Percentiles rank a stretch among this genome's conserved stretches.
Evolutionary conservation across 2,329 filamentous ascomycete species (phyloP).

Genomic region (Paecilomyces variotii): DNA sequence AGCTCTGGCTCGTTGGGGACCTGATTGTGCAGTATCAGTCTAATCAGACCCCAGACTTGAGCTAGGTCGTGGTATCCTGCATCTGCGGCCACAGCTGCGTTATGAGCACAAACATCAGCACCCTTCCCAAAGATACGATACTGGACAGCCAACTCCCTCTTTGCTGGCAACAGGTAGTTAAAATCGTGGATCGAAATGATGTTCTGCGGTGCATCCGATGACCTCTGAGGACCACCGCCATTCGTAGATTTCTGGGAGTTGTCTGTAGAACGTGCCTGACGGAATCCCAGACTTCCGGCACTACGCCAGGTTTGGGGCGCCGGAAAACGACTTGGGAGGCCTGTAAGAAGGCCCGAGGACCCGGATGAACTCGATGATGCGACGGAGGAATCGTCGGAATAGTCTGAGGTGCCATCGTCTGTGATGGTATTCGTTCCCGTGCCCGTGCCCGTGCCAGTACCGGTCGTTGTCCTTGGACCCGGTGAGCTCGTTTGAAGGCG

Average conservation of each 20-base stretch:
- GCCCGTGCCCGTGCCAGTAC: constrained; percentile 35
- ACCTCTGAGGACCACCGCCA: constrained; percentile 46
- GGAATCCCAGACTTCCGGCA: constrained; percentile 44
- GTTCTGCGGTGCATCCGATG: constrained; percentile 50
- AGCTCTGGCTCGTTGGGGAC: constrained; percentile 60
- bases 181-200: constrained; percentile 67
- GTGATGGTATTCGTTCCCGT: constrained; percentile 30
- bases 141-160: constrained; percentile 63
- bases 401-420: constrained; percentile 38
- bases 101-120: constrained; percentile 73
- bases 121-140: constrained; percentile 81
- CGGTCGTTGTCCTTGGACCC: constrained; percentile 37
- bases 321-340: constrained; percentile 41
- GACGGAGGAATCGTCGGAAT: constrained; percentile 48
- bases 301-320: constrained; percentile 47
- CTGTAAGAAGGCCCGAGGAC: constrained; percentile 36
- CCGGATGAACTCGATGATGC: constrained; percentile 50
- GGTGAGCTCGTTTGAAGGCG: constrained; percentile 47
- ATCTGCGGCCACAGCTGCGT: constrained; percentile 67
- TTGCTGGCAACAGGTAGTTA: constrained; percentile 65
- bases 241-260: constrained; percentile 46
- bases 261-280: constrained; percentile 45
- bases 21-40: constrained; percentile 67
- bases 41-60: constrained; percentile 75
- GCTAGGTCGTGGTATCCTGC: constrained; percentile 64